Evolutionary conservation across 352 stramenopile genomes (phyloP), one percentile per base, ranked within the genome.

Genomic region (Pythium plurisporium): DNA sequence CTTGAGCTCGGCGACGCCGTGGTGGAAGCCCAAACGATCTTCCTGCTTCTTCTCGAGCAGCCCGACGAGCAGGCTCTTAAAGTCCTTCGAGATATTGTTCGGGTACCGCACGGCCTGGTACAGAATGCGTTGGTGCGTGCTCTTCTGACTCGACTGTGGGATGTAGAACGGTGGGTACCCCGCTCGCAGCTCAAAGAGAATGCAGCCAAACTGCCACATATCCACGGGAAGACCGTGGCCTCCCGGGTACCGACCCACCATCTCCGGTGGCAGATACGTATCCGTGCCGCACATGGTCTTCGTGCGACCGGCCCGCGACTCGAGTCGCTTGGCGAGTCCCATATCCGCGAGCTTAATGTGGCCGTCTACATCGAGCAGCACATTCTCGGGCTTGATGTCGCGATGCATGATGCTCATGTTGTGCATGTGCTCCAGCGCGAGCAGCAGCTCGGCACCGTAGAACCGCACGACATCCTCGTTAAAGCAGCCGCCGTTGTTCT

Each of bases 341-440:
- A 96, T 95, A 44, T 97, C 91, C 2, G 87, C 93, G 22, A 96
- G 64, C 60, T 94, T 95, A 49, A 96, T 89, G 67, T 96, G 87
- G 0, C 88, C 89, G 34, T 97, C 90, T 3, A 72, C 68, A 45
- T 92, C 83, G 25, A 96, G 64, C 37, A 97, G 62, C 19, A 97
- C 83, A 49, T 97, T 97, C 64, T 97, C 91, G 14, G 91, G 91
- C 62, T 97, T 97, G 51, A 97, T 94, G 63, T 97, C 91, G 29
- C 91, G 82, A 64, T 97, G 94, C 63, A 97, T 49, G 44, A 97
- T 97, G 68, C 81, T 90, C 79, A 97, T 96, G 41, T 78, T 82
- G 71, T 97, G 91, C 67, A 97, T 72, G 61, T 97, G 87, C 55
- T 95, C 76, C 58, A 94, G 62, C 15, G 83, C 87, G 17, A 94